Conservation (phyloP, 164 flowering plant species). For the Malania oleifera region DNA sequence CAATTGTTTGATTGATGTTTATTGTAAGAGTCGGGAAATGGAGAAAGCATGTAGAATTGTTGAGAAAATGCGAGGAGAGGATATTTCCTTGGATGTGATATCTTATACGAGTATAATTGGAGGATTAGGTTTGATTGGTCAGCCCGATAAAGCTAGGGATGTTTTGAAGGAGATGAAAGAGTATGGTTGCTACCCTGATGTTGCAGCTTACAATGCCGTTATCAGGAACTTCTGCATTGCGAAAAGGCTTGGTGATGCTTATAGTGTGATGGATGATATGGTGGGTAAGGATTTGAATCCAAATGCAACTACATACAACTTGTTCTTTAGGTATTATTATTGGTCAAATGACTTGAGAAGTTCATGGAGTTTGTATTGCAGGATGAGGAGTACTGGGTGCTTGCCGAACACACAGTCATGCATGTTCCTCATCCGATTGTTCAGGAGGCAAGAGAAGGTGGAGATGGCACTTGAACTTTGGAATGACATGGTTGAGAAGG, state of each 20-base stretch:
- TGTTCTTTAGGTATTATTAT: slow-evolving; percentile 60
- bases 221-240: slow-evolving; percentile 83
- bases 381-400: slow-evolving; percentile 74
- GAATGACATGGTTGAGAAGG: slow-evolving; percentile 88
- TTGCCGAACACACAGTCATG: slow-evolving; percentile 84
- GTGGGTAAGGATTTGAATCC: slow-evolving; percentile 54
- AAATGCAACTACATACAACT: slow-evolving; percentile 74
- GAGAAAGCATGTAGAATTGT: slow-evolving; percentile 55
- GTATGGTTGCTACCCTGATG: slow-evolving; percentile 83
- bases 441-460: slow-evolving; percentile 69
- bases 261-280: slow-evolving; percentile 73
- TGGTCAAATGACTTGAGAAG: slow-evolving; percentile 70
- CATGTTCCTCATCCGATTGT: slow-evolving; percentile 77
- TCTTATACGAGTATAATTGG: slow-evolving; percentile 76
- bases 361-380: slow-evolving; percentile 58
- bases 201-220: slow-evolving; percentile 77
- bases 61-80: slow-evolving; percentile 57
- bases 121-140: slow-evolving; percentile 83
- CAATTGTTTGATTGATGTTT: slow-evolving; percentile 80
- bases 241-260: slow-evolving; percentile 71
- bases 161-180: slow-evolving; percentile 83
- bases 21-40: slow-evolving; percentile 67
- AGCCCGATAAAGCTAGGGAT: slow-evolving; percentile 81
- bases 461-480: slow-evolving; percentile 73
- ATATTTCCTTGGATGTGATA: slow-evolving; percentile 60